phyloP scores from a whole-genome alignment of 1,284 basidiomycete genomes.

The Rhodotorula sp. region DNA sequence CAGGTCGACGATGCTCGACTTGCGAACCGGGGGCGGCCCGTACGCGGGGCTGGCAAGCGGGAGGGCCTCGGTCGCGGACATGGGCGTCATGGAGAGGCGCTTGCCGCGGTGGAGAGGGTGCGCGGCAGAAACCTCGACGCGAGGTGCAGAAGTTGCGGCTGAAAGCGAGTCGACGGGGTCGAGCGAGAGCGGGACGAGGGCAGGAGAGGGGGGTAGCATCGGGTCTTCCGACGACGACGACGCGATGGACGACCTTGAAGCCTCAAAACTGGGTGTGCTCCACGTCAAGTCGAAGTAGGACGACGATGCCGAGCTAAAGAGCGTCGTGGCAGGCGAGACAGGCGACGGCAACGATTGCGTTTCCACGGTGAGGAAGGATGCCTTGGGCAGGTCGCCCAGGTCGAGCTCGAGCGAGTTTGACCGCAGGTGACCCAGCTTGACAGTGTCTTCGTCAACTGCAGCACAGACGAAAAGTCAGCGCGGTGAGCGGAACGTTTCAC shows the following conservation, averaged over 20 bases:
- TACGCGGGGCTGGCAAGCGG: not conserved
- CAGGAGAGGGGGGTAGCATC: constrained; percentile 11
- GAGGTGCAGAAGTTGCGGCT: not conserved
- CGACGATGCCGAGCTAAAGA: not conserved
- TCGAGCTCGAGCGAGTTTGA: constrained; percentile 13
- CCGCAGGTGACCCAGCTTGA: not conserved
- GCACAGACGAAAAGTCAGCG: not conserved
- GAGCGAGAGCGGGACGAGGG: constrained; percentile 2
- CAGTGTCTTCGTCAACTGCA: not conserved
- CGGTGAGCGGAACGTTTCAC: not conserved
- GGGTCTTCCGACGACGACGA: not conserved
- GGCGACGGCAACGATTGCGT: constrained; percentile 10
- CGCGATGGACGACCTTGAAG: not conserved
- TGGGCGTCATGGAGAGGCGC: constrained; percentile 18
- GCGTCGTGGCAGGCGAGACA: constrained; percentile 2
- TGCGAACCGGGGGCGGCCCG: constrained; percentile 1
- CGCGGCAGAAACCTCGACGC: not conserved
- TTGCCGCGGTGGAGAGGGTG: constrained; percentile 8
- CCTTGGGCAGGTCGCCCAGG: constrained; percentile 9
- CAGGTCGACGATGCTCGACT: constrained; percentile 12
- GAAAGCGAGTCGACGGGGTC: not conserved
- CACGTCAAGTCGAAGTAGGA: constrained; percentile 7
- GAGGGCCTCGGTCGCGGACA: not conserved
- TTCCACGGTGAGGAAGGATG: not conserved
- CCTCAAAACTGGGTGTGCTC: not conserved